Percentiles rank a stretch among this genome's conserved stretches.
Conservation (phyloP, 2,329 filamentous ascomycete species). For the Pestalotiopsis sp. region DNA sequence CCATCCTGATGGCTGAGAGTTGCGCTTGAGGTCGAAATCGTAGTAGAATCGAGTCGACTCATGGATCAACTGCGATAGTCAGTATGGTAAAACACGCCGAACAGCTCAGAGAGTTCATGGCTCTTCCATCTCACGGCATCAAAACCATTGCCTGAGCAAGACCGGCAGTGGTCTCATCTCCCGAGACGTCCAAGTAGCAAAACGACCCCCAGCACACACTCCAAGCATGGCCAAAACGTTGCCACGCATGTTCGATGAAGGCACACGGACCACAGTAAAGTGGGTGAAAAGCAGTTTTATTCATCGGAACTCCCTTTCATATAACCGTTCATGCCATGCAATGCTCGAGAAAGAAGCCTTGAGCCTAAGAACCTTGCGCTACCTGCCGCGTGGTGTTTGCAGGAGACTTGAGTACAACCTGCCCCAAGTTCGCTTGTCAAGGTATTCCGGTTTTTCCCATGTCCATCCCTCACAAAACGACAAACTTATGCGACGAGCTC, state of each 20-base stretch:
- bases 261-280: background rate
- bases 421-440: constrained; percentile 23
- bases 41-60: too few relatives aligned
- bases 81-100: too few relatives aligned
- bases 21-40: too few relatives aligned
- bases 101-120: too few relatives aligned
- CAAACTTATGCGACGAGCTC: constrained; percentile 84
- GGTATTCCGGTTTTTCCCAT: constrained; percentile 24
- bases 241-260: background rate
- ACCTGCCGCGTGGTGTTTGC: constrained; percentile 19
- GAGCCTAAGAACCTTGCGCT: constrained; percentile 26
- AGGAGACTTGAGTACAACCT: constrained; percentile 25
- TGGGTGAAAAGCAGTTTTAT: constrained; percentile 31
- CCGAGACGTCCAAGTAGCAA: background rate
- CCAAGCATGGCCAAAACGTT: background rate
- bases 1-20: too few relatives aligned
- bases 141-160: too few relatives aligned
- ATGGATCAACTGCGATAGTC: too few relatives aligned
- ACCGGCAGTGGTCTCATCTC: background rate
- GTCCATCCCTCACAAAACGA: constrained; percentile 11
- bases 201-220: background rate
- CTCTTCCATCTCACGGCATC: too few relatives aligned
- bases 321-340: constrained; percentile 30
- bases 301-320: constrained; percentile 31
- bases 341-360: constrained; percentile 27